Percentiles rank a stretch among this genome's conserved stretches.
phyloP scores from a whole-genome alignment of 805 yeast genomes.

The Kodamaea kaohsiungensis region DNA sequence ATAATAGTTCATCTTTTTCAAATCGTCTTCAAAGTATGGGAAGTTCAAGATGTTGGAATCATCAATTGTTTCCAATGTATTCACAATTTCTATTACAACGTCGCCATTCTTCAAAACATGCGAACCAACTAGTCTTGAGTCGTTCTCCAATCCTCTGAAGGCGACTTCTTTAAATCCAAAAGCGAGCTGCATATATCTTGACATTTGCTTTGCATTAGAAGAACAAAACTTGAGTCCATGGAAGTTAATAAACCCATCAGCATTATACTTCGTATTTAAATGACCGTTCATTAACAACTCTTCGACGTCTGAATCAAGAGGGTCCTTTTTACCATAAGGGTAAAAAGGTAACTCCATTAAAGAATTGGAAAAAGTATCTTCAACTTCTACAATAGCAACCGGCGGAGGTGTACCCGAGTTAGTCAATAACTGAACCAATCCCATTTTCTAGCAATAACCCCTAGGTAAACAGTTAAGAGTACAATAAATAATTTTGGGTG shows the following conservation, averaged over 20 bases:
- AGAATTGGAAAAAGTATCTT: not conserved
- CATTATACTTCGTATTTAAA: not conserved
- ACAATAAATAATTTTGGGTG: not conserved
- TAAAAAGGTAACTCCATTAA: not conserved
- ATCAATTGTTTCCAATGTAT: constrained; percentile 36
- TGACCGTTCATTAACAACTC: not conserved
- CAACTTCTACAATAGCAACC: too few species aligned
- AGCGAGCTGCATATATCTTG: constrained; percentile 51
- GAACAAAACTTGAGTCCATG: constrained; percentile 71
- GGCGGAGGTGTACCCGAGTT: not conserved
- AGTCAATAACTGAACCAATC: not conserved
- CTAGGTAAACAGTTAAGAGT: too few species aligned
- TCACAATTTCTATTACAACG: constrained; percentile 50
- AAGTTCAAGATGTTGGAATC: constrained; percentile 14
- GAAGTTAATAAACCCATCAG: constrained; percentile 47
- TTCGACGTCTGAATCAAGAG: not conserved
- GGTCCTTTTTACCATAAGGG: not conserved
- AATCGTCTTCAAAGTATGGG: constrained; percentile 16
- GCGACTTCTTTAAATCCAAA: constrained; percentile 70
- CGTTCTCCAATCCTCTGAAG: constrained; percentile 67
- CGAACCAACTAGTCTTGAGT: constrained; percentile 52
- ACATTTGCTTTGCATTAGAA: constrained; percentile 68
- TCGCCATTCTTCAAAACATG: constrained; percentile 63
- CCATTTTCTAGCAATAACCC: not conserved
- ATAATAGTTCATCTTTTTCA: constrained; percentile 17